These are phyloP conservation scores for Phlebiopsis gigantea DNA, from an alignment of 768 basidiomycete species.

Conservation along the genomic window DNA sequence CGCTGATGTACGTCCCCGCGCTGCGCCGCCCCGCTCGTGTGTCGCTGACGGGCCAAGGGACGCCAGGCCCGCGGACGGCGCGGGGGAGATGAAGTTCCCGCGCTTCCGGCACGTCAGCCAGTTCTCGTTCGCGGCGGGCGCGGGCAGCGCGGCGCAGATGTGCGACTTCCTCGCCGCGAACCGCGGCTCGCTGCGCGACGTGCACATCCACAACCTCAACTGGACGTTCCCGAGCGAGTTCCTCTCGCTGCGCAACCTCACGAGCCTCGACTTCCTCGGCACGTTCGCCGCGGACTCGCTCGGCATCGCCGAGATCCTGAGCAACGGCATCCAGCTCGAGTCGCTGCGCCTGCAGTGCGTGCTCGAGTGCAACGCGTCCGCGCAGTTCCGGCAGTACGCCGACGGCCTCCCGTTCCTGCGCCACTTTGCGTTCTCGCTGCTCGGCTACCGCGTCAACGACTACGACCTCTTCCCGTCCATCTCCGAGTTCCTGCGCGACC, in stretches of 20 bases:
- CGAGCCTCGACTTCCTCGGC: slow-evolving; percentile 57
- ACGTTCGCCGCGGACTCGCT: slow-evolving; percentile 45
- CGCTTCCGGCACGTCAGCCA: slow-evolving; percentile 43
- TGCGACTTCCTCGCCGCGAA: slow-evolving; percentile 49
- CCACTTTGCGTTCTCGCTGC: slow-evolving; percentile 48
- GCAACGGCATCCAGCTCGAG: slow-evolving; percentile 59
- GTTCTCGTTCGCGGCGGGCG: slow-evolving; percentile 48
- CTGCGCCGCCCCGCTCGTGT: background rate
- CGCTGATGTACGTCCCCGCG: slow-evolving; percentile 32
- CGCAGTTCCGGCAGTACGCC: slow-evolving; percentile 36
- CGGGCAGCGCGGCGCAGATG: slow-evolving; percentile 34
- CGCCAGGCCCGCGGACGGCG: slow-evolving; percentile 23
- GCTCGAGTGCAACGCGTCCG: slow-evolving; percentile 36
- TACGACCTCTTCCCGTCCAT: slow-evolving; percentile 66
- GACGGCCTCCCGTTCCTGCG: slow-evolving; percentile 54
- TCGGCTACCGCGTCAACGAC: slow-evolving; percentile 33
- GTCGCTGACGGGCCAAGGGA: background rate
- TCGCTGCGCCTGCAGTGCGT: slow-evolving; percentile 49
- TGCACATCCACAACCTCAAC: slow-evolving; percentile 47
- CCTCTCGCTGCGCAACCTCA: slow-evolving; percentile 58
- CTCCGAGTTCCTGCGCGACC: slow-evolving; percentile 57
- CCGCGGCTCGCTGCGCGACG: slow-evolving; percentile 44
- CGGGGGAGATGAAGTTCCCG: slow-evolving; percentile 24
- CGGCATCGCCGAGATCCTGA: slow-evolving; percentile 54
- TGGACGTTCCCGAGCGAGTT: slow-evolving; percentile 54